Evolutionary conservation across 192 early-diverging fungal species (phyloP).

Genomic region (Podila minutissima): DNA sequence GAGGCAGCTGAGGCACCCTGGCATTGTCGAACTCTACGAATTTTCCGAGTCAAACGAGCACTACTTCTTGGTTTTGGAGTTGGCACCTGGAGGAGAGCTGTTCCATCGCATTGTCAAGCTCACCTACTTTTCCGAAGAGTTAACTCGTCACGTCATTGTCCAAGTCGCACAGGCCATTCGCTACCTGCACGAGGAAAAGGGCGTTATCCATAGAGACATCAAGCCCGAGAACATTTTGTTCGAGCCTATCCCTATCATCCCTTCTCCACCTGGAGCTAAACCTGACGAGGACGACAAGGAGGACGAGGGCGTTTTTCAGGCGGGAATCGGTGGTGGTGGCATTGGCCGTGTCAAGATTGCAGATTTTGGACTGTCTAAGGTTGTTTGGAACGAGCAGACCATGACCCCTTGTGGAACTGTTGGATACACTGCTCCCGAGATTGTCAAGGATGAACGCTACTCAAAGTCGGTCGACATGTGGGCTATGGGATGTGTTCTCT

Average conservation of each 20-base stretch:
- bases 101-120: conserved; percentile 88
- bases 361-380: conserved; percentile 91
- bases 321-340: conserved; percentile 81
- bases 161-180: conserved; percentile 88
- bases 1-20: conserved; percentile 78
- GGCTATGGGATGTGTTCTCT: conserved; percentile 88
- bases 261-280: conserved; percentile 51
- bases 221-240: conserved; percentile 94
- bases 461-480: conserved; percentile 89
- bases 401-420: conserved; percentile 94
- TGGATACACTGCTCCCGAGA: conserved; percentile 94
- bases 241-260: conserved; percentile 72
- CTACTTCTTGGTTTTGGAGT: conserved; percentile 85
- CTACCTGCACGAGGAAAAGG: conserved; percentile 84
- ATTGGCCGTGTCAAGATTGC: conserved; percentile 88
- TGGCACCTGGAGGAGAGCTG: conserved; percentile 89
- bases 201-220: conserved; percentile 92
- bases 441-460: conserved; percentile 82
- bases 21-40: conserved; percentile 79
- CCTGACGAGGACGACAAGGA: conserved; percentile 74
- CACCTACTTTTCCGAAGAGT: conserved; percentile 82
- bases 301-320: conserved; percentile 78
- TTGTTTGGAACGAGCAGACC: conserved; percentile 84
- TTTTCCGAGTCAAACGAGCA: conserved; percentile 81
- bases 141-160: conserved; percentile 83